Conservation (phyloP, 768 basidiomycete genomes). For the Trametes coccinea region DNA sequence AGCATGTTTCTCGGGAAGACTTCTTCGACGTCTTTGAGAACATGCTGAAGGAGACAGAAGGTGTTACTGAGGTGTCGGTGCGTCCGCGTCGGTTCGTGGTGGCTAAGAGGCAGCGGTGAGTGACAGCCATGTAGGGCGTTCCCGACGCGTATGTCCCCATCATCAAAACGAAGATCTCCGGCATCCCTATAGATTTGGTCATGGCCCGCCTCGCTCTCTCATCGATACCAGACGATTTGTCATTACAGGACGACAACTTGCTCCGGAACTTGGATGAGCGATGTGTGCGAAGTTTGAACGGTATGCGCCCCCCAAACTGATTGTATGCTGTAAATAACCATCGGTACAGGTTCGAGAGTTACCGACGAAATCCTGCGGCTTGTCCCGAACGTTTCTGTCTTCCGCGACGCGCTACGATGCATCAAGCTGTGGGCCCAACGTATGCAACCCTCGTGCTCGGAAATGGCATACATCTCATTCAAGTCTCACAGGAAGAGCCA, state of each 20-base stretch:
- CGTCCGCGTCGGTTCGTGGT: constrained; percentile 34
- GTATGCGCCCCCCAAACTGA: constrained; percentile 39
- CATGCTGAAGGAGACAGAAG: constrained; percentile 83
- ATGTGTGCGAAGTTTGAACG: constrained; percentile 93
- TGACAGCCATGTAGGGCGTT: constrained; percentile 67
- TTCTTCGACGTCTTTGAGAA: constrained; percentile 91
- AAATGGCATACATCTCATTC: background rate
- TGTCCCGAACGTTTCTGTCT: constrained; percentile 92
- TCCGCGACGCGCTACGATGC: constrained; percentile 91
- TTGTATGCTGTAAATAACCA: background rate
- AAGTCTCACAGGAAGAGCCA: constrained; percentile 71
- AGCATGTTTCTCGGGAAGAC: constrained; percentile 93
- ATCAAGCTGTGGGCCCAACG: constrained; percentile 98
- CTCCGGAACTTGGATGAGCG: constrained; percentile 91
- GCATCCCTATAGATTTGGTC: constrained; percentile 91
- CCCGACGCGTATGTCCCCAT: constrained; percentile 97
- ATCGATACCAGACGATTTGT: constrained; percentile 89
- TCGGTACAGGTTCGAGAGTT: constrained; percentile 84
- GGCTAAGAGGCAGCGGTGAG: constrained; percentile 4
- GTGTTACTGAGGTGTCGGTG: constrained; percentile 87
- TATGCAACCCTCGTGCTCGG: constrained; percentile 40
- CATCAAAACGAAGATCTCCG: constrained; percentile 87
- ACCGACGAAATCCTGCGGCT: constrained; percentile 94
- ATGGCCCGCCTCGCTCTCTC: constrained; percentile 88
- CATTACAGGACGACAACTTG: constrained; percentile 87